These are phyloP conservation scores for Stephania japonica DNA, from an alignment of 164 flowering plant species.

Conservation along the genomic window DNA sequence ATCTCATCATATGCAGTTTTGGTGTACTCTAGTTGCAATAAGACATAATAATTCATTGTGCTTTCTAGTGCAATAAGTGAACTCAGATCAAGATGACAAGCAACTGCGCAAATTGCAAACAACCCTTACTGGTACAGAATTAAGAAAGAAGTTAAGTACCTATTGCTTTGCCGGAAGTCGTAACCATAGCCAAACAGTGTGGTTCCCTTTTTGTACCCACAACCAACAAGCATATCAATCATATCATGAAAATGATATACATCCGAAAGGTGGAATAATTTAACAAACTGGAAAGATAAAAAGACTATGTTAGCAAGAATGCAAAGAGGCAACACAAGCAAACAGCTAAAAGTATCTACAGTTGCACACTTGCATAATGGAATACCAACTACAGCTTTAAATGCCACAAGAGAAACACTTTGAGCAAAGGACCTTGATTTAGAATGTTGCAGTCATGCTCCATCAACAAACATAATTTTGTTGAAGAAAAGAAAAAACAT, in stretches of 20 bases:
- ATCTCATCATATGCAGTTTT: slow-evolving; percentile 11
- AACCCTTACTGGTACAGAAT: slow-evolving; percentile 4
- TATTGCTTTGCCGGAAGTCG: slow-evolving; percentile 93
- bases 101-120: not conserved
- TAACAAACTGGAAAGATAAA: slow-evolving; percentile 41
- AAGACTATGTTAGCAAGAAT: not conserved
- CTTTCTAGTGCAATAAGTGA: not conserved
- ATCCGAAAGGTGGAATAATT: slow-evolving; percentile 46
- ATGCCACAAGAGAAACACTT: not conserved
- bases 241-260: slow-evolving; percentile 85
- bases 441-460: no score
- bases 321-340: not conserved
- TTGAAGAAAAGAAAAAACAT: no score
- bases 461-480: no score
- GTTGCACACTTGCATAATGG: not conserved
- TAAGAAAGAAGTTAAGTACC: slow-evolving; percentile 33
- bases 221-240: slow-evolving; percentile 76
- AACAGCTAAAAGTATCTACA: not conserved
- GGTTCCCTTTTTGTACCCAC: slow-evolving; percentile 84
- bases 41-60: not conserved
- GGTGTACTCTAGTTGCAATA: slow-evolving; percentile 3
- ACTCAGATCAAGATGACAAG: slow-evolving; percentile 2
- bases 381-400: not conserved
- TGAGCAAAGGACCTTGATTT: no score
- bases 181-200: slow-evolving; percentile 90